A percentile compares a stretch with the other conserved stretches of the same genome.
Conservation (phyloP, 345 rosid genomes). For the Acer campestre region DNA sequence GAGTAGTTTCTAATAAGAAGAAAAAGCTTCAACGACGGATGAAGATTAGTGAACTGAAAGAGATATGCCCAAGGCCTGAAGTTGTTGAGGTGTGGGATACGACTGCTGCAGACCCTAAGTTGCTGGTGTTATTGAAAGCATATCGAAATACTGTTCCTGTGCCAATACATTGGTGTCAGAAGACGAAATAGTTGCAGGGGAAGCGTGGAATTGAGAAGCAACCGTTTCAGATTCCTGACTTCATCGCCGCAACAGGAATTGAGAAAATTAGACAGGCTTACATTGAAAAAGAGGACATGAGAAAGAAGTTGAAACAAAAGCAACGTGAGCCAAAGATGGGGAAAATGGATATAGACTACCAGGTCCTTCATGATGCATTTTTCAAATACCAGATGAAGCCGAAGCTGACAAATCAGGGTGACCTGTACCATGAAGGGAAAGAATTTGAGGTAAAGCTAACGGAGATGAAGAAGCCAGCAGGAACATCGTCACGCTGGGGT, state of each 20-base stretch:
- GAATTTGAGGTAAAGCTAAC: slow-evolving; percentile 98
- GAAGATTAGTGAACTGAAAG: slow-evolving; percentile 94
- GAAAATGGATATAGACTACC: slow-evolving; percentile 99
- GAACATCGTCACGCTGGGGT: slow-evolving; percentile 56
- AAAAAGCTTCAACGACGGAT: slow-evolving; percentile 86
- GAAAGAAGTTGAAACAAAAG: slow-evolving; percentile 96
- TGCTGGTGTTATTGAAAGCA: slow-evolving; percentile 89
- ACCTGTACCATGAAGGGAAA: slow-evolving; percentile 95
- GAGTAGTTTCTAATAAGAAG: slow-evolving; percentile 74
- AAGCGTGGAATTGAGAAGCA: slow-evolving; percentile 99
- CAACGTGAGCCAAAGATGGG: slow-evolving; percentile 99
- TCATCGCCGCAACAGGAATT: slow-evolving; percentile 98
- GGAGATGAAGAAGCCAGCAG: slow-evolving; percentile 83
- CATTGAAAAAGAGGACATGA: slow-evolving; percentile 89
- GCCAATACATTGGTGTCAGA: slow-evolving; percentile 99
- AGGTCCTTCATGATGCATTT: slow-evolving; percentile 99
- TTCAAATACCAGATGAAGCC: slow-evolving; percentile 99
- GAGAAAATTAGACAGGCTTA: slow-evolving; percentile 99
- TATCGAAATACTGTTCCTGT: slow-evolving; percentile 95
- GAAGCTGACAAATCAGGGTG: slow-evolving; percentile 87
- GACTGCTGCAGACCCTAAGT: slow-evolving; percentile 91
- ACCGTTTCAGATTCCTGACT: slow-evolving; percentile 98
- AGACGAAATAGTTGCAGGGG: slow-evolving; percentile 98
- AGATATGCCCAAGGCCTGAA: slow-evolving; percentile 94
- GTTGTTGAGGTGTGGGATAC: slow-evolving; percentile 99